These are phyloP conservation scores for Globisporangium polare DNA, from an alignment of 352 stramenopile species.

Conservation along the genomic window DNA sequence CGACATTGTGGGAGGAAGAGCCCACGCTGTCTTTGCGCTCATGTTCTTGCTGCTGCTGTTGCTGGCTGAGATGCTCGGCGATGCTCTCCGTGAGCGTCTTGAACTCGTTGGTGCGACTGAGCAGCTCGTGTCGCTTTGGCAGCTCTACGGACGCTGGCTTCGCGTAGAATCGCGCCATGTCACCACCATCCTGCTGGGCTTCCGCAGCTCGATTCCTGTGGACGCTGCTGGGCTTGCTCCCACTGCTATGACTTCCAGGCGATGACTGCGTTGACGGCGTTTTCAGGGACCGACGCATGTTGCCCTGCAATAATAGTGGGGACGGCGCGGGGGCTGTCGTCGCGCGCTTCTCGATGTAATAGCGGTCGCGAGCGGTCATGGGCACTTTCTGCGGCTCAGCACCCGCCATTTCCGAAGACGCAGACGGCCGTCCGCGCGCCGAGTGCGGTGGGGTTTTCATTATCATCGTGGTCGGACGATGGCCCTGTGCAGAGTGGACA, in stretches of 20 bases:
- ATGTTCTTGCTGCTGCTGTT: neutral
- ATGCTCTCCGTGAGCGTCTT: conserved; percentile 64
- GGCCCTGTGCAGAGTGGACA: conserved; percentile 8
- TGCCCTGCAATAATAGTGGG: neutral
- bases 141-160: conserved; percentile 5
- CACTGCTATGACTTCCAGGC: neutral
- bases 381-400: conserved; percentile 27
- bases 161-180: neutral
- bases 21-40: neutral
- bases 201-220: neutral
- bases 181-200: neutral
- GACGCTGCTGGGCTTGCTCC: neutral
- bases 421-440: conserved; percentile 8
- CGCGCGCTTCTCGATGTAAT: conserved; percentile 53
- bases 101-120: conserved; percentile 41
- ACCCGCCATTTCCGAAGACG: neutral
- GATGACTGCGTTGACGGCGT: neutral
- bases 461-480: neutral
- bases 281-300: conserved; percentile 7
- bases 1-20: neutral
- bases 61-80: conserved; percentile 33
- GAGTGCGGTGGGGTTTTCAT: conserved; percentile 16
- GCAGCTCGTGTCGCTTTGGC: conserved; percentile 34
- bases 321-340: conserved; percentile 29
- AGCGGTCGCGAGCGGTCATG: conserved; percentile 54